phyloP scores from a whole-genome alignment of 2,329 filamentous ascomycete species.

The Fusarium redolens region DNA sequence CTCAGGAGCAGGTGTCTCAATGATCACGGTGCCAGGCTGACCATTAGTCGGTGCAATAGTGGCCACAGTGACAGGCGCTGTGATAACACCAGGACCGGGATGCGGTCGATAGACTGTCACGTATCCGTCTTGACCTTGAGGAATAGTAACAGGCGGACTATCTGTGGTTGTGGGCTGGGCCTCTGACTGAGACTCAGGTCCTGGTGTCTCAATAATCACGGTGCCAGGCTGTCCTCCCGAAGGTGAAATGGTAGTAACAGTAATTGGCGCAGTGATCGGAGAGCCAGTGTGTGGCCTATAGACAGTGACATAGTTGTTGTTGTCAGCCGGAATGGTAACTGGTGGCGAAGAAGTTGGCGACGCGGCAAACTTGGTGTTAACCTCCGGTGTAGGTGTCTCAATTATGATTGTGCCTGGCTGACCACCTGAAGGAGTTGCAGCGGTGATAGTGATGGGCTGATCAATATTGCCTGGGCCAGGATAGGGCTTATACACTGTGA shows the following conservation, averaged over 20 bases:
- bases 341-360: background rate
- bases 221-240: conserved; percentile 32
- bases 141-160: conserved; percentile 19
- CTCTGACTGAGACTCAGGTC: background rate
- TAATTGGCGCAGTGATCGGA: conserved; percentile 28
- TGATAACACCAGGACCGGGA: conserved; percentile 24
- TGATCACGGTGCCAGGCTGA: conserved; percentile 32
- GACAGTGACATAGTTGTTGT: conserved; percentile 24
- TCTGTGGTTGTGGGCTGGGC: background rate
- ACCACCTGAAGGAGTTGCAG: conserved; percentile 13
- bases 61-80: conserved; percentile 23
- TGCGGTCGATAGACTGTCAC: conserved; percentile 28
- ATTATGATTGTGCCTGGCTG: conserved; percentile 33
- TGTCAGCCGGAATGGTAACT: conserved; percentile 7
- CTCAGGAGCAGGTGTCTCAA: conserved; percentile 21
- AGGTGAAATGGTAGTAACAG: conserved; percentile 35
- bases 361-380: conserved; percentile 28
- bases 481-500: conserved; percentile 32
- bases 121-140: conserved; percentile 30
- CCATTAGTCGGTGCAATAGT: conserved; percentile 18
- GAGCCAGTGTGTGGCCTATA: conserved; percentile 25
- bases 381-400: conserved; percentile 23
- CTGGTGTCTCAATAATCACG: conserved; percentile 33
- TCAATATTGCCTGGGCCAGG: conserved; percentile 32
- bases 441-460: conserved; percentile 29